Base-by-base conservation (phyloP, 2,329 filamentous ascomycete genomes). In the Fusarium goolgardi region DNA sequence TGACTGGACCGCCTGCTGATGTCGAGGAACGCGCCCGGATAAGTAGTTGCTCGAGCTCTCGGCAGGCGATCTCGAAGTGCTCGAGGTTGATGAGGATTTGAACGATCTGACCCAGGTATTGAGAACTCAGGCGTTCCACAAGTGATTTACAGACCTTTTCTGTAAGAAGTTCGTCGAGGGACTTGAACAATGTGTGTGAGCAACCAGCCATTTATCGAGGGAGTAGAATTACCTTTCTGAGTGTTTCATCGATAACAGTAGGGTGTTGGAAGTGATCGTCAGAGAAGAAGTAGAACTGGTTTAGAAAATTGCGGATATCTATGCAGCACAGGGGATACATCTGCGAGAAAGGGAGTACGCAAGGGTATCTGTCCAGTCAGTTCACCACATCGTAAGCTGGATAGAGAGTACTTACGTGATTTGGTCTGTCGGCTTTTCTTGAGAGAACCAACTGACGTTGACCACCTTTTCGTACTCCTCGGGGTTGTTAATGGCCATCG, bases 261-360 rank as follows among this genome's bases (percentile, higher is more conserved):
- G 93, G 91, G 69, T 97, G 92, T 67, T 96, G 91, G 76, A 98
- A 98, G 76, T 98, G 94, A 75, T 98, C 94, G 74, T 97, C 94
- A 11, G 93, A 94, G 80, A 98, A 99, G 78, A 96, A 94, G 78
- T 98, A 98, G 75, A 99, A 98, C 75, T 98, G 94, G 78, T 97
- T 97, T 62, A 98, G 83, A 78, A 99, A 98, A 78, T 97, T 97
- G 40, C 95, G 89, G 73, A 99, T 97, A 75, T 98, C 94, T 76
- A 98, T 98, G 82, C 96, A 99, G 80, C 96, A 97, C 32, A 98
- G 85, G 2, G 96, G 95, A 76, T 99, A 99, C 96, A 99, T 99
- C 74, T 98, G 94, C 15, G 94, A 97, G 78, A 99, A 99, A 1
- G 96, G 96, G 2, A 99, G 83, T n/a, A 97, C 93, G 72, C 91